Conservation (phyloP, 129 eudicot species). For the Flaveria bidentis region DNA sequence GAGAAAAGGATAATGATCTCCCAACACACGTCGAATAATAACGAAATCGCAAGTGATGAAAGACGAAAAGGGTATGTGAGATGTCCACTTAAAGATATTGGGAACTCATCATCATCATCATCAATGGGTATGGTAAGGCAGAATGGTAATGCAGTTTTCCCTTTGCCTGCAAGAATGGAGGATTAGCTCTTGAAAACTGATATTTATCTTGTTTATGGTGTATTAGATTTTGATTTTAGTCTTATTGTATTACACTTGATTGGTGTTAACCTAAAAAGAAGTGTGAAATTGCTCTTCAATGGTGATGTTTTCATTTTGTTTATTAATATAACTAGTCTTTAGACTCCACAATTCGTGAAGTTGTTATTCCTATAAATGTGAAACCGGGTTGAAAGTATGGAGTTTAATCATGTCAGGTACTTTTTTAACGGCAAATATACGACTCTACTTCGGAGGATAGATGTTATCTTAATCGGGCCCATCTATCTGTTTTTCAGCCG, state of each 20-base stretch:
- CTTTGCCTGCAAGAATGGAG: constrained; percentile 30
- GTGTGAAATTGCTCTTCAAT: too few relatives aligned
- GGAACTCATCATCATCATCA: constrained; percentile 41
- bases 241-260: not conserved
- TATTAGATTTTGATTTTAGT: not conserved
- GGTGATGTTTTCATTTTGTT: too few relatives aligned
- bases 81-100: constrained; percentile 60
- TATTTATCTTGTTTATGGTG: constrained; percentile 3
- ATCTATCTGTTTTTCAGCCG: too few relatives aligned
- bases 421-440: too few relatives aligned
- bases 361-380: too few relatives aligned
- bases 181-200: constrained; percentile 31
- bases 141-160: constrained; percentile 47
- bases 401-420: too few relatives aligned
- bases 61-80: constrained; percentile 44
- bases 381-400: too few relatives aligned
- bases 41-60: constrained; percentile 29
- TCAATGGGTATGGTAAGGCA: constrained; percentile 38
- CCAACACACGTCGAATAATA: constrained; percentile 29
- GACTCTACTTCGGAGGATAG: too few relatives aligned
- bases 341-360: too few relatives aligned
- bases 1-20: constrained; percentile 52
- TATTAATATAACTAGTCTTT: too few relatives aligned
- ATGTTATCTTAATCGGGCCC: too few relatives aligned
- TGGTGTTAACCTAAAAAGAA: not conserved